These are phyloP conservation scores for Orbilia quercus DNA, from an alignment of 2,329 filamentous ascomycete genomes.

Conservation along the genomic window DNA sequence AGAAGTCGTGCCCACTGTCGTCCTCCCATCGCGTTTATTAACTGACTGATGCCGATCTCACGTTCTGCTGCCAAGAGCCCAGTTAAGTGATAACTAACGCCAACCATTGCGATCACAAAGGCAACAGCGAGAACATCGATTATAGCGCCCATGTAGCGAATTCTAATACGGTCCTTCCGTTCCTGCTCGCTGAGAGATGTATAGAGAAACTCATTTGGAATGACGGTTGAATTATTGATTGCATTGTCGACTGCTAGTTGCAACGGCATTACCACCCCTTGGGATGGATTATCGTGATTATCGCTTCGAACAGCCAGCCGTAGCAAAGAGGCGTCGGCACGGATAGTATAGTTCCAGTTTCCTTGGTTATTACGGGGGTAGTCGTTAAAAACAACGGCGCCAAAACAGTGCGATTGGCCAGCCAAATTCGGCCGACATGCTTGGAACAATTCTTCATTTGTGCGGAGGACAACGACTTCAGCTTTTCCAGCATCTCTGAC, in stretches of 20 bases:
- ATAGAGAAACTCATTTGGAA: conserved; percentile 77
- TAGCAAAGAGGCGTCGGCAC: conserved; percentile 76
- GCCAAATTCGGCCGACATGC: conserved; percentile 73
- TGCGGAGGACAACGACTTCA: conserved; percentile 68
- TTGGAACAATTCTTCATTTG: conserved; percentile 70
- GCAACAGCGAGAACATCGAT: conserved; percentile 81
- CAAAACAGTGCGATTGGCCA: conserved; percentile 78
- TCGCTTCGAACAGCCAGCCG: conserved; percentile 64
- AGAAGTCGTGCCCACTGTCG: conserved; percentile 78
- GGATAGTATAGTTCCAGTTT: conserved; percentile 86
- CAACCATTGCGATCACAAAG: conserved; percentile 82
- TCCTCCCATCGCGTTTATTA: conserved; percentile 92
- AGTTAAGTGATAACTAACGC: conserved; percentile 85
- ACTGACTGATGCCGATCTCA: conserved; percentile 85
- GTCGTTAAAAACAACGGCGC: conserved; percentile 77
- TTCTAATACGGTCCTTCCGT: conserved; percentile 73
- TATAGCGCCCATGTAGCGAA: conserved; percentile 68
- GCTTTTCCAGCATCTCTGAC: conserved; percentile 61
- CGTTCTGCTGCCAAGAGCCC: conserved; percentile 87
- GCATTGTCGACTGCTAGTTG: conserved; percentile 80
- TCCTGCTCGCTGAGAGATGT: conserved; percentile 77
- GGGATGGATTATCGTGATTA: conserved; percentile 75
- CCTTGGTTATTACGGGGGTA: conserved; percentile 75
- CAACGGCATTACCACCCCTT: conserved; percentile 79
- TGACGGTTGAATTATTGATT: conserved; percentile 69